These are phyloP conservation scores for Beauveria australis DNA, from an alignment of 2,329 filamentous ascomycete species.

Conservation along the genomic window DNA sequence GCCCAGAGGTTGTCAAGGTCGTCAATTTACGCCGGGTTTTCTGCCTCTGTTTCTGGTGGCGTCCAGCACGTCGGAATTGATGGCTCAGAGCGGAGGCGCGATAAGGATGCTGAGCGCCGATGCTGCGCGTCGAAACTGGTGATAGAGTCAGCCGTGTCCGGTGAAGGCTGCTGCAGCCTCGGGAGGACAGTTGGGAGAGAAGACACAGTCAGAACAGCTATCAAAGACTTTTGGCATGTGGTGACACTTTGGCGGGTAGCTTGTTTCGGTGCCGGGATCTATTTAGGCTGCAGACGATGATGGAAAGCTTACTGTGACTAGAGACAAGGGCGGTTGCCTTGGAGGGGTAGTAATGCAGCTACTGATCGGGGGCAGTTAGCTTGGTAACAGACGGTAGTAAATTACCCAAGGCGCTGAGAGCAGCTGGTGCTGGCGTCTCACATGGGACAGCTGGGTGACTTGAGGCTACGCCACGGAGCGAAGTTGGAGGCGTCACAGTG, in stretches of 20 bases:
- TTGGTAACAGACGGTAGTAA: neutral
- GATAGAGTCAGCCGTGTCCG: neutral
- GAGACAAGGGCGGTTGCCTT: neutral
- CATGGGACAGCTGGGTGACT: conserved; percentile 2
- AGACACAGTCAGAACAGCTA: neutral
- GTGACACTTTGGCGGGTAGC: neutral
- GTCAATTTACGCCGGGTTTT: neutral
- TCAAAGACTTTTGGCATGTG: neutral
- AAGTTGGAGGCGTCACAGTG: neutral
- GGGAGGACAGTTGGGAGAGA: neutral
- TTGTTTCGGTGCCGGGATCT: neutral
- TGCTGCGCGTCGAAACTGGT: neutral
- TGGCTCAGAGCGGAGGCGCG: neutral
- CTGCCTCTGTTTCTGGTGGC: neutral
- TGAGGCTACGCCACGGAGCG: neutral
- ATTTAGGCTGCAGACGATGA: neutral
- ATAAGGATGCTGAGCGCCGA: neutral
- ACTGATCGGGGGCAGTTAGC: neutral
- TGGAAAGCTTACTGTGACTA: neutral
- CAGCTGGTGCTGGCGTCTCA: conserved; percentile 3
- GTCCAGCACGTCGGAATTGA: neutral
- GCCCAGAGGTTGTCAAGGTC: neutral
- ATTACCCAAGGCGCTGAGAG: neutral
- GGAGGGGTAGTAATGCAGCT: neutral
- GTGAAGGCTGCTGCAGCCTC: neutral